Base-by-base conservation (phyloP, 257 asterid genomes). In the Haberlea rhodopensis region DNA sequence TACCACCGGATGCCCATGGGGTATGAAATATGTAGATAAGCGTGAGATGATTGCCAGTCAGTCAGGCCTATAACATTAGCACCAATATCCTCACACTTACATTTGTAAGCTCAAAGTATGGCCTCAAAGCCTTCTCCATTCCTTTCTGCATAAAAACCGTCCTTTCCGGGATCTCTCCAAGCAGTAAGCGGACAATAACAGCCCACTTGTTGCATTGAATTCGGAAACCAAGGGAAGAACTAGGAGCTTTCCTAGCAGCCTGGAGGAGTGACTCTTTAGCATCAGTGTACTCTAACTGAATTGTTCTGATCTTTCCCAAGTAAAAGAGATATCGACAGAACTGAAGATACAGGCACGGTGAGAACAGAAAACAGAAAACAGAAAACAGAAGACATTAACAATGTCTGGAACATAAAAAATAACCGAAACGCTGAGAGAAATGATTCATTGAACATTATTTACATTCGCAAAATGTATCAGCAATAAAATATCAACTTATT, bases 91-190 rank as follows among this genome's bases (percentile, higher is more conserved):
- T 16, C 53, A 19, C 61, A 85, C 98, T 75, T 71, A 88, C 98
- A 86, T 91, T 91, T 75, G 98, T 91, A 71, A 88, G 94, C 85
- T 86, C 96, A 74, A 91, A 88, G 84, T 86, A 91, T 24, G 96
- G 98, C 79, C 95, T 79, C 70, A 88, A 76, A 56, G 98, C 90
- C 67, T 83, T 86, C 77, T 78, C 96, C 98, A 91, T 88, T 53
- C 96, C 96, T 76, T 87, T 88, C 81, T 91, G 96, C 96, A 91
- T 86, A 78, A 91, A 86, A 70, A 85, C 88, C 32, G 96, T 91
- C 75, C 98, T 82, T 73, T 91, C 98, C 15, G 98, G 96, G 65
- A 88, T 88, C 84, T 91, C 98, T 57, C 98, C 98, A 45, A 91
- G 96, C 74, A 91, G 82, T 65, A 91, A 75, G 20, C 98, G 95